Evolutionary conservation across 371 early-diverging fungal genomes (phyloP), one percentile per base, ranked within the genome.

Genomic region (Mortierella sp.): DNA sequence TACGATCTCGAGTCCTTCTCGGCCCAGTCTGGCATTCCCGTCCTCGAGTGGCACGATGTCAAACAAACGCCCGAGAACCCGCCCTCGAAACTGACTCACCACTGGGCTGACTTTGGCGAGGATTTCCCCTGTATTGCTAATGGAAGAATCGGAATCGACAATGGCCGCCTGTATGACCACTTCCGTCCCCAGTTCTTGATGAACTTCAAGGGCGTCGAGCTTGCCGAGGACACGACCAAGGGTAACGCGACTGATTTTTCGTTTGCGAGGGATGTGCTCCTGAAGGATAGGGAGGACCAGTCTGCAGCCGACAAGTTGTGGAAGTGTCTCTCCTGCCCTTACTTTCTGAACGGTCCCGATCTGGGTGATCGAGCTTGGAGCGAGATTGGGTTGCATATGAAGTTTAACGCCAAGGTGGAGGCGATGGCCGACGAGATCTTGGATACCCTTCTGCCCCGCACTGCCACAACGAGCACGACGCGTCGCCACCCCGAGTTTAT

Each of bases 401-500:
- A 47, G 43, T 80, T 80, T 45, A 76, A 70, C 48, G 40, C 40
- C 41, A 68, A 76, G 64, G 31, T 76, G 22, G 76, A 80, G 39
- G 48, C 39, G 14, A 80, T 80, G 80, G 76, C 26, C 3, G 80
- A 80, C 45, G 41, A 69, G 7, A 76, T 80, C 55, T n/a, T 76
- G 64, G 74, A 76, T 26, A 26, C 40, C 10, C 70, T 76, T 16
- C 66, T 80, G 3, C 73, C 73, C 1, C 40, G 41, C 22, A 58
- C 55, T 34, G 43, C 11, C 55, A 24, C 66, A 1, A n/a, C 43
- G 6, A 14, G 16, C 13, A 14, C n/a, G 7, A 52, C 19, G 34
- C 80, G 80, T 41, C 80, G 80, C 24, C 76, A 79, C 26, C 71
- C 77, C 9, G 77, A 80, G 45, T 80, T 80, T 47, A 77, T 80